These are phyloP conservation scores for Euryodendron excelsum DNA, from an alignment of 148 eudicot species.

Conservation along the genomic window DNA sequence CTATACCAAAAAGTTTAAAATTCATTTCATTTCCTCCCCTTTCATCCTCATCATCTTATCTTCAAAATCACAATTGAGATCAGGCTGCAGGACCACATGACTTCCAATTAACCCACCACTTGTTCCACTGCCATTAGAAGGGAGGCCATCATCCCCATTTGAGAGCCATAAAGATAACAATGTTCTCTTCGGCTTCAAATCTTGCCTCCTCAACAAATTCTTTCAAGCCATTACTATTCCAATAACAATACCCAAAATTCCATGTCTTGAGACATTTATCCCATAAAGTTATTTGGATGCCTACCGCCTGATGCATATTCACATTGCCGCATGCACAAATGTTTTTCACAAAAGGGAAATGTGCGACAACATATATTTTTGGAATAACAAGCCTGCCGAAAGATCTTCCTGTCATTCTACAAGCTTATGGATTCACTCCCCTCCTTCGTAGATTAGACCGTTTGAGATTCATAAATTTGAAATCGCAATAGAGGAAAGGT, in stretches of 20 bases:
- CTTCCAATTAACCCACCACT: too few relatives aligned
- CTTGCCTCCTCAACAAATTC: constrained; percentile 13
- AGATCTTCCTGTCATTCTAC: background rate
- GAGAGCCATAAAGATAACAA: constrained; percentile 1
- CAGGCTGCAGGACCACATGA: too few relatives aligned
- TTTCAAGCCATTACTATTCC: constrained; percentile 19
- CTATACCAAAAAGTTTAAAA: too few relatives aligned
- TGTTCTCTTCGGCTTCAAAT: constrained; percentile 1
- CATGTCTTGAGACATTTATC: background rate
- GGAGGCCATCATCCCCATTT: too few relatives aligned
- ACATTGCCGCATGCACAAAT: background rate
- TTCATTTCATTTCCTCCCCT: too few relatives aligned
- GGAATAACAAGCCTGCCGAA: background rate
- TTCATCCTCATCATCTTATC: too few relatives aligned
- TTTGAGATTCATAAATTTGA: background rate
- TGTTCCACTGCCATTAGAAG: too few relatives aligned
- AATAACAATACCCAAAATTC: constrained; percentile 13
- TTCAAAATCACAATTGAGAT: too few relatives aligned
- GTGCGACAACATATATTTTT: background rate
- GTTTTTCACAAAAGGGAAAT: background rate
- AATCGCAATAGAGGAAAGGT: background rate
- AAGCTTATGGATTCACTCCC: background rate
- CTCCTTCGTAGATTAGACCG: background rate
- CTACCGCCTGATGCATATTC: background rate
- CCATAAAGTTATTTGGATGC: background rate